Evolutionary conservation across 345 rosid genomes (phyloP).

Genomic region (Linum tenue): DNA sequence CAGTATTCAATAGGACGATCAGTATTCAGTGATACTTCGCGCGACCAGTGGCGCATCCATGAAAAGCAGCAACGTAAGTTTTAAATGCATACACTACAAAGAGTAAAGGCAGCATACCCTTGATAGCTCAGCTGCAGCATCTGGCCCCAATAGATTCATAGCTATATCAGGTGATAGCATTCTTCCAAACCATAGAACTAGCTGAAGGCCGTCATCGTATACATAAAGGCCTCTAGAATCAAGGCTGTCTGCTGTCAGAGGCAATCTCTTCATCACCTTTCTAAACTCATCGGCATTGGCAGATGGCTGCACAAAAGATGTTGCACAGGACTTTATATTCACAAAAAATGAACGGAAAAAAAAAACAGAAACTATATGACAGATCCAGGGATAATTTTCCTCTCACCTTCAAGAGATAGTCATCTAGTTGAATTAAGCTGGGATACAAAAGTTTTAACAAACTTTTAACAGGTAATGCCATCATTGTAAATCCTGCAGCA

Average conservation of each 20-base stretch:
- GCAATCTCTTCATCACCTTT: constrained; percentile 40
- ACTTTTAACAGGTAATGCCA: constrained; percentile 84
- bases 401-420: constrained; percentile 63
- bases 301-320: constrained; percentile 51
- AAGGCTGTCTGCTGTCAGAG: constrained; percentile 72
- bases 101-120: constrained; percentile 37
- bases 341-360: not conserved
- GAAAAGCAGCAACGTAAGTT: not conserved
- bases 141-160: constrained; percentile 69
- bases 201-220: constrained; percentile 78
- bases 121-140: constrained; percentile 81
- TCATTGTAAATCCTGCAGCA: constrained; percentile 90
- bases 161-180: constrained; percentile 87
- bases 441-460: constrained; percentile 88
- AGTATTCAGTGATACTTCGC: not conserved
- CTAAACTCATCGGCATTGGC: constrained; percentile 32
- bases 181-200: constrained; percentile 87
- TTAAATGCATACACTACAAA: not conserved
- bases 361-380: not conserved
- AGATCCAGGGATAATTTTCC: not conserved
- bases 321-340: constrained; percentile 9
- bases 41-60: not conserved
- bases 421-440: constrained; percentile 71
- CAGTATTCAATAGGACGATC: not conserved
- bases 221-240: constrained; percentile 92